Conservation (phyloP, 148 eudicot genomes). For the Chenopodium suecicum region DNA sequence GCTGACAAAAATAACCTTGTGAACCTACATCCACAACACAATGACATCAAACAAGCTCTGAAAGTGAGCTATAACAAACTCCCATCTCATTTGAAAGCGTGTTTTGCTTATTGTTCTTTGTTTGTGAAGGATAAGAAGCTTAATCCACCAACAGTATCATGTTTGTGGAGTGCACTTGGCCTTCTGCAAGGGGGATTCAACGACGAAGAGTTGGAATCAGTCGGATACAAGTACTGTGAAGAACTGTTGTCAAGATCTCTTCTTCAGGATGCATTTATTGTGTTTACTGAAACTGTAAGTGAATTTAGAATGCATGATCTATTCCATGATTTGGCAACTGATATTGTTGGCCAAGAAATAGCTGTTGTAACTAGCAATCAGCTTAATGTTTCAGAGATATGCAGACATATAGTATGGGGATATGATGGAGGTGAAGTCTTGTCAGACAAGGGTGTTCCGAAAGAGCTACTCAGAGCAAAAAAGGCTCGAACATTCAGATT, state of each 20-base stretch:
- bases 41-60: slow-evolving; percentile 21
- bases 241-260: slow-evolving; percentile 38
- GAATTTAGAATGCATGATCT: slow-evolving; percentile 47
- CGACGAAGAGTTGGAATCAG: neutral
- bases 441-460: slow-evolving; percentile 22
- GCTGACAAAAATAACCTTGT: slow-evolving; percentile 15
- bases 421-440: slow-evolving; percentile 24
- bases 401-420: slow-evolving; percentile 31
- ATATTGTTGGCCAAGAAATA: slow-evolving; percentile 37
- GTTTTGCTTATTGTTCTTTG: slow-evolving; percentile 22
- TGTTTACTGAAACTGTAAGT: slow-evolving; percentile 30
- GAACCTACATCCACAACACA: slow-evolving; percentile 7
- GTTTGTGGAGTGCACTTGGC: slow-evolving; percentile 29
- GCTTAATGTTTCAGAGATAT: slow-evolving; percentile 23
- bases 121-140: neutral
- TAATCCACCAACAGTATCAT: neutral
- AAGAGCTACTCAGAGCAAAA: slow-evolving; percentile 26
- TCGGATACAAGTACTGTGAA: slow-evolving; percentile 13
- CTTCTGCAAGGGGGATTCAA: neutral
- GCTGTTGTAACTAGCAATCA: slow-evolving; percentile 27
- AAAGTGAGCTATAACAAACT: slow-evolving; percentile 23
- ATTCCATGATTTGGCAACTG: slow-evolving; percentile 45
- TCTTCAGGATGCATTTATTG: slow-evolving; percentile 38
- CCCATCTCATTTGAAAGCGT: slow-evolving; percentile 24
- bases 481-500: slow-evolving; percentile 36